Evolutionary conservation across 768 basidiomycete species (phyloP), one percentile per base, ranked within the genome.

Genomic region (Lactifluus rugatus): DNA sequence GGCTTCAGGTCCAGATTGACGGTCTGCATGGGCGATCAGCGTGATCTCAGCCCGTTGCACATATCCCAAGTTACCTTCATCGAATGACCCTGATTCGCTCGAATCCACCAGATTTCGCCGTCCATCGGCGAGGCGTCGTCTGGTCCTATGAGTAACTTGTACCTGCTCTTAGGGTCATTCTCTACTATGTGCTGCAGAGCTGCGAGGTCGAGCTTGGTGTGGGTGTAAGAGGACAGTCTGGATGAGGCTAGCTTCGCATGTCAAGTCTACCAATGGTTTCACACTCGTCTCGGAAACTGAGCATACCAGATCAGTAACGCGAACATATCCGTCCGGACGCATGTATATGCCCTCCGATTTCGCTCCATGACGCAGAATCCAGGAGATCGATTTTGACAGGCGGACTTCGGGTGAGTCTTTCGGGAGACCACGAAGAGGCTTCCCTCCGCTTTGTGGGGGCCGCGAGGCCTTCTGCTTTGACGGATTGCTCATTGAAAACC

Each of bases 351-450:
- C 81, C 60, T 94, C 85, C 37, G 80, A 81, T 62, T 81, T 75
- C 19, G 93, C 92, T 0, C 87, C 91, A 69, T 98, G 95, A 3
- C 94, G 81, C n/a, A 98, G 80, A 25, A 98, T 74, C 80, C 87
- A 97, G 0, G 93, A 87, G 9, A 98, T 72, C 0, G 89, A 89
- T 71, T 96, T 97, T 14, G 89, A 92, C 14, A 89, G 65, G 11
- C 82, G 78, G 6, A 87, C 80, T 49, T 87, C 82, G 0, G 81
- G 82, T 3, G 81, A 73, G 64, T 94, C 90, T 48, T 70, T 75
- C 0, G 79, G 78, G 19, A 76, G 71, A 16, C 87, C 87, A 49
- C 83, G 78, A 37, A 79, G 49, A 13, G 42, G 73, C 66, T 81
- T 87, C 13, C 64, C 61, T 34, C 62, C 42, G 26, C 62, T 46